These are phyloP conservation scores for Fusarium compactum DNA, from an alignment of 2,329 filamentous ascomycete genomes.

Conservation along the genomic window DNA sequence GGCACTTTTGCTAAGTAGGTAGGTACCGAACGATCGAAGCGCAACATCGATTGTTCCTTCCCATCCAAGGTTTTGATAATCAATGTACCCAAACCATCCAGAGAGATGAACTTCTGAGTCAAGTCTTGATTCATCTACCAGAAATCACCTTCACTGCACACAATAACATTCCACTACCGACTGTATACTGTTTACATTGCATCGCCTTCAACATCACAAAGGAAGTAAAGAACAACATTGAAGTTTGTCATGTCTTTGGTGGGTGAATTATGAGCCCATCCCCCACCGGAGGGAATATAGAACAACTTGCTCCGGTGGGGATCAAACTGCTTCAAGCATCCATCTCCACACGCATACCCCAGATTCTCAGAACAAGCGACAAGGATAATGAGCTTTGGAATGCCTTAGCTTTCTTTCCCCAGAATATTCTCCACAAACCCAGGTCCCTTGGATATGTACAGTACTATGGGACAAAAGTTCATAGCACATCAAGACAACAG, in stretches of 20 bases:
- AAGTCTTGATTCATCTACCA: not conserved
- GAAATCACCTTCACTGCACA: not conserved
- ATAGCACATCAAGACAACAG: not conserved
- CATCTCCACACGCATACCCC: slow-evolving; percentile 16
- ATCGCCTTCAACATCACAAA: not conserved
- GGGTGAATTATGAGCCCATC: not conserved
- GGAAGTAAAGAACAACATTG: not conserved
- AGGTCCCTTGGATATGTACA: not conserved
- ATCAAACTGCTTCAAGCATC: not conserved
- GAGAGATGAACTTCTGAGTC: not conserved
- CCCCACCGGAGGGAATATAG: slow-evolving; percentile 13
- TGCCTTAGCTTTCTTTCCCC: slow-evolving; percentile 12
- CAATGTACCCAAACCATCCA: not conserved
- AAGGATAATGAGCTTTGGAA: not conserved
- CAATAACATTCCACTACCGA: not conserved
- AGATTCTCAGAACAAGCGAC: slow-evolving; percentile 1
- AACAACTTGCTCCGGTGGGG: slow-evolving; percentile 7
- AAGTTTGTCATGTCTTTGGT: not conserved
- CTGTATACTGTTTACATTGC: not conserved
- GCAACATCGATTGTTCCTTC: not conserved
- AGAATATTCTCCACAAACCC: slow-evolving; percentile 18
- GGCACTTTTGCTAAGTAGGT: not conserved
- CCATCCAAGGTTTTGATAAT: not conserved
- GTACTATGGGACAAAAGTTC: slow-evolving; percentile 1
- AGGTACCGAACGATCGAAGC: not conserved